Conservation (phyloP, 768 basidiomycete species). For the Favolaschia claudopus region DNA sequence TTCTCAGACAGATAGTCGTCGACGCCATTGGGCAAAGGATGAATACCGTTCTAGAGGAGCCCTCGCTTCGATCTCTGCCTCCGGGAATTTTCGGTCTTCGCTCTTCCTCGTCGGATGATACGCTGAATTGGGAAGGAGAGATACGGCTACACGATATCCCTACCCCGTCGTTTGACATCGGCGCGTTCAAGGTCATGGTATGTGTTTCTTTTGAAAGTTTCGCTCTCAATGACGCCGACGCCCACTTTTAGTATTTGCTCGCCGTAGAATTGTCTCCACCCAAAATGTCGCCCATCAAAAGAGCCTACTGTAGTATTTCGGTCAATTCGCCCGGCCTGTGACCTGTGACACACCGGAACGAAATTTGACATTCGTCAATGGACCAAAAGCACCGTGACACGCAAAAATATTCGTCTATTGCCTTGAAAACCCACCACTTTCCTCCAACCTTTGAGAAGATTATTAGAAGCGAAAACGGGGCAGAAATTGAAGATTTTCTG, state of each 20-base stretch:
- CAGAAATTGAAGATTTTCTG: no score
- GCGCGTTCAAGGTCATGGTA: constrained; percentile 11
- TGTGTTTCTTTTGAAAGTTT: not conserved
- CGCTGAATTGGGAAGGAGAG: constrained; percentile 20
- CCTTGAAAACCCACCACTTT: no score
- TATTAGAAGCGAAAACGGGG: no score
- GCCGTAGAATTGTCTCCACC: constrained; percentile 19
- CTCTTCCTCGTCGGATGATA: not conserved
- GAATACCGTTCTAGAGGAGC: constrained; percentile 11
- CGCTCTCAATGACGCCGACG: not conserved
- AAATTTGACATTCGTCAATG: no score
- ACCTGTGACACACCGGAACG: no score
- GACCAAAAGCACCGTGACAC: no score
- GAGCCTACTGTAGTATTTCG: no score
- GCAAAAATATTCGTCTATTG: no score
- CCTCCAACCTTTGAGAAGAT: no score
- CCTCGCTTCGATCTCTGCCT: constrained; percentile 3
- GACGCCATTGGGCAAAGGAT: not conserved
- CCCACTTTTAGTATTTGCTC: constrained; percentile 9
- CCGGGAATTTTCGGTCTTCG: not conserved
- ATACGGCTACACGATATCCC: constrained; percentile 5
- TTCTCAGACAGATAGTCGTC: constrained; percentile 13
- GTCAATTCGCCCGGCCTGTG: no score
- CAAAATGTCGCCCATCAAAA: constrained; percentile 3
- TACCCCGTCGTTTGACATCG: constrained; percentile 12